These are phyloP conservation scores for Cajanus cajan DNA, from an alignment of 306 rosid genomes.

Conservation along the genomic window DNA sequence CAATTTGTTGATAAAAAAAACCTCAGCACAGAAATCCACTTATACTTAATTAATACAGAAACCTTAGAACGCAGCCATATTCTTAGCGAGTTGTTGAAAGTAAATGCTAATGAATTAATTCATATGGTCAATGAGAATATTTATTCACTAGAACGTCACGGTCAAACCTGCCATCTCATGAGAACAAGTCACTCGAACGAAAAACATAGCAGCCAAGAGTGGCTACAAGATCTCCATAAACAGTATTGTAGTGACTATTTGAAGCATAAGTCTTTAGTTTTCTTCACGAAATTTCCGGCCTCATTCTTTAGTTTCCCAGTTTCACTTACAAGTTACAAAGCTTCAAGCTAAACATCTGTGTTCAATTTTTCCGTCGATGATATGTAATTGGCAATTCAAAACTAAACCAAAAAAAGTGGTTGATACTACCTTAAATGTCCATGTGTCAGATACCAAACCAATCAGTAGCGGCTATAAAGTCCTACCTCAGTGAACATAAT, in stretches of 20 bases:
- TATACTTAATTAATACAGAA: background rate
- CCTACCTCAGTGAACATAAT: no score
- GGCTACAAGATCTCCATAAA: background rate
- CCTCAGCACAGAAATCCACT: background rate
- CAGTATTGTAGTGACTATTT: background rate
- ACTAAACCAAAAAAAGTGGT: no score
- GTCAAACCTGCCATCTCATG: background rate
- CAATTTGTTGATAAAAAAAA: background rate
- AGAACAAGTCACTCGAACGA: background rate
- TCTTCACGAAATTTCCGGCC: no score
- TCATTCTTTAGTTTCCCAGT: no score
- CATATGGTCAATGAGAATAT: background rate
- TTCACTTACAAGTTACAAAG: no score
- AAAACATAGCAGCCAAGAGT: background rate
- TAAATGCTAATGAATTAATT: background rate
- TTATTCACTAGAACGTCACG: background rate
- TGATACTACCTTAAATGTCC: no score
- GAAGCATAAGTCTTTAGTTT: background rate
- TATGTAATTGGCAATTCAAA: no score
- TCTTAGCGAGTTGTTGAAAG: background rate
- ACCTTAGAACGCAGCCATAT: constrained; percentile 6
- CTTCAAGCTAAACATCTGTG: no score
- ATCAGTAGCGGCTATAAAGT: no score
- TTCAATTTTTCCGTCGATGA: no score
- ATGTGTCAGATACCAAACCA: no score